Base-by-base conservation (phyloP, 176 grass and related monocot genomes). In the Juncus effusus region DNA sequence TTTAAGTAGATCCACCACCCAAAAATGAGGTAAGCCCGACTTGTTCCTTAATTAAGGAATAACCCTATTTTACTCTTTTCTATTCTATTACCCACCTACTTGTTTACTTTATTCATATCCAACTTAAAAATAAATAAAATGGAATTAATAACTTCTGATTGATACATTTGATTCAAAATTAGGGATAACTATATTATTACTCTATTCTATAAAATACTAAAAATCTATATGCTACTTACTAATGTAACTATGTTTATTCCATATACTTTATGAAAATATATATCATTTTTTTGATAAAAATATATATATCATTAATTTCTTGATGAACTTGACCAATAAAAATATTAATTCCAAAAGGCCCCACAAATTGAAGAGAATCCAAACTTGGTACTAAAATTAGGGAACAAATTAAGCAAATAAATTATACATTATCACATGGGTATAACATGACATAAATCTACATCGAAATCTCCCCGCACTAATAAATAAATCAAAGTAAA, bases 1-100 rank as follows among this genome's bases (percentile, higher is more conserved):
- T 56, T 10, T 55, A 44, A 55, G 14, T 72, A 72, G 39, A 72
- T 58, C 68, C 68, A 72, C 68, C 68, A 72, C 68, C 68, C n/a
- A 40, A 57, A 72, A 57, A 42, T 59, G 68, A 59, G 68, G 54
- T 59, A 58, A 56, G 40, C 54, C 58, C 45, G 54, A 59, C 69
- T 72, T 72, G 69, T 38, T 59, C 54, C 67, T 70, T 59, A 13
- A 42, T 56, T 56, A 70, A 57, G 4, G 10, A 56, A n/a, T 16
- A 3, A 9, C 7, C 12, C 54, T 28, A 71, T 71, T 58, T 9
- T 9, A 47, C 9, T 47, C 44, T 9, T 6, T 47, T 47, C 44
- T 47, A 47, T 47, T 47, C 44, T 47, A 9, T 47, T 47, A 9
- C 44, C 44, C 44, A 47, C 44, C 44, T 47, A 47, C 44, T 47